phyloP scores from a whole-genome alignment of 495 filamentous ascomycete species.

The Neurospora sp. region DNA sequence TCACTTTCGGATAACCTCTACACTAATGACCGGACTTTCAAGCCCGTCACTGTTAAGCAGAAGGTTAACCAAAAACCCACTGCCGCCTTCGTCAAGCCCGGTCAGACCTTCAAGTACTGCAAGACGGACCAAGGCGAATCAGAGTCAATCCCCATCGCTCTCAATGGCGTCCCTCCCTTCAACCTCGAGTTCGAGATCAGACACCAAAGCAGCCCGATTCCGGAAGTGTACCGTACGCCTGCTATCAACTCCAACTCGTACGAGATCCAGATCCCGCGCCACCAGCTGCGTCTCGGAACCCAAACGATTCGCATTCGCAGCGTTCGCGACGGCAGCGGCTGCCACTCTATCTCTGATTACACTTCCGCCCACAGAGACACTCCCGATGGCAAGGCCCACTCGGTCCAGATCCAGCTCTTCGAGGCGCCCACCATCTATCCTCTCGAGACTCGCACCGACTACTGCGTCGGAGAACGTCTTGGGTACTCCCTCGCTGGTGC shows the following conservation, averaged over 20 bases:
- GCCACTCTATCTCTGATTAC: constrained; percentile 44
- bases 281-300: constrained; percentile 69
- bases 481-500: constrained; percentile 81
- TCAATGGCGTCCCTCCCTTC: constrained; percentile 82
- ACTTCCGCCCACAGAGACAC: constrained; percentile 9
- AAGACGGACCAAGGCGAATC: constrained; percentile 69
- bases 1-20: constrained; percentile 76
- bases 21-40: constrained; percentile 56
- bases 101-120: constrained; percentile 93
- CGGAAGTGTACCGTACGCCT: constrained; percentile 68
- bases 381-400: constrained; percentile 52
- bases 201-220: constrained; percentile 68
- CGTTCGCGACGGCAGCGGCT: constrained; percentile 77
- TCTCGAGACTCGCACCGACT: constrained; percentile 76
- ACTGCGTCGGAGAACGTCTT: constrained; percentile 91
- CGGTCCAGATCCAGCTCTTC: constrained; percentile 78
- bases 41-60: constrained; percentile 63
- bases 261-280: constrained; percentile 72
- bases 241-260: constrained; percentile 63
- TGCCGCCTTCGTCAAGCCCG: constrained; percentile 71
- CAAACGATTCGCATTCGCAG: constrained; percentile 81
- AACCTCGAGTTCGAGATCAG: constrained; percentile 83
- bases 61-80: constrained; percentile 71
- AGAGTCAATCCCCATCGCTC: constrained; percentile 73
- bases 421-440: constrained; percentile 82